phyloP scores from a whole-genome alignment of 179 eudicot genomes.

The Monotropa hypopitys region DNA sequence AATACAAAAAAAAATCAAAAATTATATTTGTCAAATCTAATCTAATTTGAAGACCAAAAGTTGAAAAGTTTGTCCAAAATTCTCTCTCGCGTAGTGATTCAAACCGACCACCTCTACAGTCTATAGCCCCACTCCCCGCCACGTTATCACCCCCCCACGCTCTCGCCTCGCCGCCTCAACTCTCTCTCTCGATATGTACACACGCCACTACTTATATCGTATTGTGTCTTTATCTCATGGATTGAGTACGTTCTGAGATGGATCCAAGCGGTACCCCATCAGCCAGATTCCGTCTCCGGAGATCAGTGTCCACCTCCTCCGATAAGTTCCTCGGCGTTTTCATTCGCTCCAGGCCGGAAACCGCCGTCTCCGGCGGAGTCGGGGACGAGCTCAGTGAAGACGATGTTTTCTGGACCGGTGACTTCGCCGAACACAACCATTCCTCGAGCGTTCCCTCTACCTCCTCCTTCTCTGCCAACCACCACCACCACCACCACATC shows the following conservation, averaged over 20 bases:
- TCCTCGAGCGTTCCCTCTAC: background rate
- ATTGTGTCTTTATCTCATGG: background rate
- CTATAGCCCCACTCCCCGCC: background rate
- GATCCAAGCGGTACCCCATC: slow-evolving; percentile 16
- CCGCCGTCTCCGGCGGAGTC: slow-evolving; percentile 8
- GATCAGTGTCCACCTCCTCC: slow-evolving; percentile 24
- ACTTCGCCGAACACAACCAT: slow-evolving; percentile 14
- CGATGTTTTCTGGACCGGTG: slow-evolving; percentile 42
- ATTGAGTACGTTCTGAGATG: slow-evolving; percentile 10
- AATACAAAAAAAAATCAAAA: too few species aligned
- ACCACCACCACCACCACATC: background rate
- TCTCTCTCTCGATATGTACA: background rate
- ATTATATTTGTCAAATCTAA: too few species aligned
- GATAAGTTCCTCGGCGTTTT: slow-evolving; percentile 32
- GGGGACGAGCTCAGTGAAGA: slow-evolving; percentile 44
- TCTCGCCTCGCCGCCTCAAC: background rate
- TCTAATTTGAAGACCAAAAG: too few species aligned
- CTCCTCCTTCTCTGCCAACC: slow-evolving; percentile 11
- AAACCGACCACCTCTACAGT: background rate
- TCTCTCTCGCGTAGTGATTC: background rate
- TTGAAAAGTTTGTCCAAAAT: too few species aligned
- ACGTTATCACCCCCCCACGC: background rate
- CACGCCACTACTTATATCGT: too few species aligned
- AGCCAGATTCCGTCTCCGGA: slow-evolving; percentile 21
- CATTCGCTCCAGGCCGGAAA: slow-evolving; percentile 6